These are phyloP conservation scores for Diaporthe humulicola DNA, from an alignment of 2,329 filamentous ascomycete genomes.

Conservation along the genomic window DNA sequence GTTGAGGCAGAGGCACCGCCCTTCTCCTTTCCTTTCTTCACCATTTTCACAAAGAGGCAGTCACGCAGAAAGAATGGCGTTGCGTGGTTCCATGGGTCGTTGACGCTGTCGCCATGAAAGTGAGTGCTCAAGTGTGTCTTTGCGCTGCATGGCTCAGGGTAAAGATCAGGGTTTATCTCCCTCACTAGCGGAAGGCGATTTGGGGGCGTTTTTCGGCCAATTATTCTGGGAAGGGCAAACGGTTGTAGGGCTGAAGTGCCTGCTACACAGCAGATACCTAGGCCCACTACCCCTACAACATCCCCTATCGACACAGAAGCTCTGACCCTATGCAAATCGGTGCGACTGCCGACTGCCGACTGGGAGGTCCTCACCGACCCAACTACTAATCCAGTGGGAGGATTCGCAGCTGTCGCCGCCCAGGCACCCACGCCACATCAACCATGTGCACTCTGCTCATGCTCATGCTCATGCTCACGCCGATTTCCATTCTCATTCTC, in stretches of 20 bases:
- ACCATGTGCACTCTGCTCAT: too few relatives aligned
- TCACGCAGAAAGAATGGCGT: not conserved
- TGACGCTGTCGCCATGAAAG: not conserved
- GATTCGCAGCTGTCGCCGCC: too few relatives aligned
- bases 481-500: too few relatives aligned
- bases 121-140: not conserved
- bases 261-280: too few relatives aligned
- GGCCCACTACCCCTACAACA: not conserved
- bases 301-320: not conserved
- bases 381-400: too few relatives aligned
- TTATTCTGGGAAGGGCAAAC: not conserved
- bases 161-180: conserved; percentile 16
- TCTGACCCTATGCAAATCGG: conserved; percentile 6
- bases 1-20: conserved; percentile 52
- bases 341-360: not conserved
- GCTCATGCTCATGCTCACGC: too few relatives aligned
- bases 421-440: too few relatives aligned
- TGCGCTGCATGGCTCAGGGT: not conserved
- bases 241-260: conserved; percentile 21
- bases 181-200: conserved; percentile 1
- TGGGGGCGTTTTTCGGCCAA: conserved; percentile 22
- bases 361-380: too few relatives aligned
- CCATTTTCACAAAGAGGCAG: conserved; percentile 51
- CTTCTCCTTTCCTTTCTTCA: conserved; percentile 68
- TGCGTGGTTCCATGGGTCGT: not conserved